Evolutionary conservation across 2,329 filamentous ascomycete genomes (phyloP), one percentile per base, ranked within the genome.

Genomic region (Curvularia sp.): DNA sequence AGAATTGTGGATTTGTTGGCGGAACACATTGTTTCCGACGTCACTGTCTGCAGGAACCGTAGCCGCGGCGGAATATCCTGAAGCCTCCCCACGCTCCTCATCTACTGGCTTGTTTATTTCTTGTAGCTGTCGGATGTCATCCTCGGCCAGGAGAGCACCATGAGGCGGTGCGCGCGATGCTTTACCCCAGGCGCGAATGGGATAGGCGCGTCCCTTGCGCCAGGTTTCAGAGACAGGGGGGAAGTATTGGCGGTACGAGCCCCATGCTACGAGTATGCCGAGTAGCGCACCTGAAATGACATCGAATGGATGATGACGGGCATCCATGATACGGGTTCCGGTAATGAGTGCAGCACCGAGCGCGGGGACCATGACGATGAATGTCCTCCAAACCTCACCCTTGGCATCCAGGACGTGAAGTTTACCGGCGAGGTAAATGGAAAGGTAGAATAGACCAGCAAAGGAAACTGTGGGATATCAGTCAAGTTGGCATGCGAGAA

Each of bases 231-330:
- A 78, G 9, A 87, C 71, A 0, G 85, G 76, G 18, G 85, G 85
- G 73, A 86, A 87, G 68, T 87, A 87, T 69, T 87, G 85, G 46
- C 83, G 79, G 65, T 87, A 87, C 1, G 84, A 76, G 30, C 79
- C 76, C 75, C 79, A 84, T 8, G 83, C 84, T 39, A 82, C 82
- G 31, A 82, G 63, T 18, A 85, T 77, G 4, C 85, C 85, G 2
- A 87, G 74, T 9, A 83, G 62, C 1, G 81, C 83, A 8, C 85
- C 85, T 12, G 81, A 82, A 41, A 87, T 78, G 30, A 87, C 85
- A 63, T 87, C 85, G 69, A 87, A 87, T 0, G 85, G 84, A 64
- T 87, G 85, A 58, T 87, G 85, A 15, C 85, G 80, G 22, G 84
- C 84, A 64, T 87, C 85, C 85, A 87, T 87, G 56, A 87, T 87